These are phyloP conservation scores for Sporormia fimetaria DNA, from an alignment of 495 filamentous ascomycete genomes.

Conservation along the genomic window DNA sequence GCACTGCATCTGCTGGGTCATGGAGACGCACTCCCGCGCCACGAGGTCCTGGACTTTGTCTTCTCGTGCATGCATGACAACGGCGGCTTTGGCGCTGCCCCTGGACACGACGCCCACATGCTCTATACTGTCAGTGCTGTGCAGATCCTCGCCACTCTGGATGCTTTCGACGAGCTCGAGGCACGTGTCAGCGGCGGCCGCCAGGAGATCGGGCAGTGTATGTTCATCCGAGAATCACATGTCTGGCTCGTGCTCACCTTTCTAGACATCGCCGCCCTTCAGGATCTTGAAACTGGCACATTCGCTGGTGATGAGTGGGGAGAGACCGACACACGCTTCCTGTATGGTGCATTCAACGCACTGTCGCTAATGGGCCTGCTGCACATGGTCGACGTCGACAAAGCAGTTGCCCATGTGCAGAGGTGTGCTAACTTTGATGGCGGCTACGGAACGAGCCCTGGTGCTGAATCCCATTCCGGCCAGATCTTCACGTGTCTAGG, in stretches of 20 bases:
- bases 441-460: slow-evolving; percentile 77
- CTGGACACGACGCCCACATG: slow-evolving; percentile 90
- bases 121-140: slow-evolving; percentile 88
- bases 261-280: slow-evolving; percentile 70
- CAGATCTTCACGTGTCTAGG: slow-evolving; percentile 95
- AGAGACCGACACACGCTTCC: slow-evolving; percentile 86
- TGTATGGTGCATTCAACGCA: slow-evolving; percentile 78
- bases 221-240: slow-evolving; percentile 25
- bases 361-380: slow-evolving; percentile 68
- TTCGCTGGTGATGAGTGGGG: slow-evolving; percentile 96
- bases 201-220: slow-evolving; percentile 62
- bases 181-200: slow-evolving; percentile 52
- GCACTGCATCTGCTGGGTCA: slow-evolving; percentile 74
- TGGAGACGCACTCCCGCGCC: slow-evolving; percentile 67
- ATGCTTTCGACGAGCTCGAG: slow-evolving; percentile 77
- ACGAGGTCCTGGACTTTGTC: slow-evolving; percentile 79
- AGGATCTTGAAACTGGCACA: slow-evolving; percentile 67
- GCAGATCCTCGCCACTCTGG: slow-evolving; percentile 73
- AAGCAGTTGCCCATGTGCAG: slow-evolving; percentile 65
- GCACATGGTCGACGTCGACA: slow-evolving; percentile 59
- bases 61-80: slow-evolving; percentile 77
- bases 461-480: slow-evolving; percentile 82
- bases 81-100: slow-evolving; percentile 87
- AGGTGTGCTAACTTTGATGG: slow-evolving; percentile 86
- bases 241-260: neutral